Conservation (phyloP, 2,329 filamentous ascomycete genomes). For the Calonectria henricotiae region DNA sequence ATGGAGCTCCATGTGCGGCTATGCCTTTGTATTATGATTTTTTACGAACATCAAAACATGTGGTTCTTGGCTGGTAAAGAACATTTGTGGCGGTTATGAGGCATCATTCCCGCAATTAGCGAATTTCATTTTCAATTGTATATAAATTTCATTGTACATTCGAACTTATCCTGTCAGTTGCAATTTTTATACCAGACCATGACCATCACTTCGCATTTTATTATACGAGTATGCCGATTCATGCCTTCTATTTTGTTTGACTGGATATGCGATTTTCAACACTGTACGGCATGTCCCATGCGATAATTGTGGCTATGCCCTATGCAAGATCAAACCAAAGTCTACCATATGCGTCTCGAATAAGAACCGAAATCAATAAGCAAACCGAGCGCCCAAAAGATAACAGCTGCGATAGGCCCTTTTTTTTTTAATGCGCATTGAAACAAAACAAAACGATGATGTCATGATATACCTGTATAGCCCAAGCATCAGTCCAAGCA, state of each 20-base stretch:
- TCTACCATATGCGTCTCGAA: not conserved
- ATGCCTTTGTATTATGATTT: conserved; percentile 5
- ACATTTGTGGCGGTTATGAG: not conserved
- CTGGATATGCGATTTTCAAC: not conserved
- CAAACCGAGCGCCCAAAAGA: not conserved
- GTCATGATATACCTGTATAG: not conserved
- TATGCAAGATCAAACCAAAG: not conserved
- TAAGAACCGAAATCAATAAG: not conserved
- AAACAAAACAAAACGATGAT: conserved; percentile 2
- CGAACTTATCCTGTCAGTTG: no score
- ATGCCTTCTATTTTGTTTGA: no score
- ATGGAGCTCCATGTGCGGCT: not conserved
- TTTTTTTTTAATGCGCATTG: conserved; percentile 2
- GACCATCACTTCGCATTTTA: not conserved
- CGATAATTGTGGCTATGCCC: not conserved
- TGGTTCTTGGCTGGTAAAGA: not conserved
- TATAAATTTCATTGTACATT: conserved; percentile 18
- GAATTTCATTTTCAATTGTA: not conserved
- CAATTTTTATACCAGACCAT: not conserved
- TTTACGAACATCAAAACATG: not conserved
- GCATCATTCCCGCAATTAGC: conserved; percentile 2
- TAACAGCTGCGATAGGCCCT: not conserved
- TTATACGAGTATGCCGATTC: no score
- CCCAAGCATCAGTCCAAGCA: conserved; percentile 14
- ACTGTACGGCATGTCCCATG: not conserved